These are phyloP conservation scores for Brettanomyces sp. DNA, from an alignment of 805 yeast genomes.

Conservation along the genomic window DNA sequence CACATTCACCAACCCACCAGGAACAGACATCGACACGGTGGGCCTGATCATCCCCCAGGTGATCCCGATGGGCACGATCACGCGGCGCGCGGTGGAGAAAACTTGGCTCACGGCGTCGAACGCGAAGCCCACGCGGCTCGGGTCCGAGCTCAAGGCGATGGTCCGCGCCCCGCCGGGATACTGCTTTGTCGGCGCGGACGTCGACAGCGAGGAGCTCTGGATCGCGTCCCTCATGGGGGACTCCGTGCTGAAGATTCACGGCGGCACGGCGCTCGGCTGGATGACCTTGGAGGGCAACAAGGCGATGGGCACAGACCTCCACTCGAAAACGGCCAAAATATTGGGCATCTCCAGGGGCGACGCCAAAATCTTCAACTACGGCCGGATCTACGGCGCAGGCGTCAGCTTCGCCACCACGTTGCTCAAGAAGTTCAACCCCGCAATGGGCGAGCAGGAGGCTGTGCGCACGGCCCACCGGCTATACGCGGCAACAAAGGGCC, in stretches of 20 bases:
- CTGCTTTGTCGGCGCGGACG: slow-evolving; percentile 95
- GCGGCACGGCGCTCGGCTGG: slow-evolving; percentile 97
- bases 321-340: slow-evolving; percentile 85
- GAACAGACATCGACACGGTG: slow-evolving; percentile 18
- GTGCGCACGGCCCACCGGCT: slow-evolving; percentile 50
- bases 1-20: slow-evolving; percentile 6
- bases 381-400: slow-evolving; percentile 97
- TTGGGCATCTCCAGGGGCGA: slow-evolving; percentile 84
- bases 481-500: slow-evolving; percentile 81
- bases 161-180: slow-evolving; percentile 84
- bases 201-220: slow-evolving; percentile 97
- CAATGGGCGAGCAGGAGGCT: slow-evolving; percentile 59
- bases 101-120: slow-evolving; percentile 98
- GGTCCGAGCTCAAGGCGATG: slow-evolving; percentile 87
- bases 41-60: slow-evolving; percentile 81
- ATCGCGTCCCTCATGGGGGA: slow-evolving; percentile 94
- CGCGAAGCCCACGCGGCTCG: slow-evolving; percentile 76
- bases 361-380: slow-evolving; percentile 93
- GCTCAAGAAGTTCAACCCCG: slow-evolving; percentile 74
- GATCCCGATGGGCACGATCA: slow-evolving; percentile 92
- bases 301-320: slow-evolving; percentile 85
- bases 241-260: slow-evolving; percentile 79
- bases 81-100: slow-evolving; percentile 92
- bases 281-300: slow-evolving; percentile 97
- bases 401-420: slow-evolving; percentile 79